Evolutionary conservation across 1,284 basidiomycete species (phyloP).

Genomic region (Trichosporon asahii): DNA sequence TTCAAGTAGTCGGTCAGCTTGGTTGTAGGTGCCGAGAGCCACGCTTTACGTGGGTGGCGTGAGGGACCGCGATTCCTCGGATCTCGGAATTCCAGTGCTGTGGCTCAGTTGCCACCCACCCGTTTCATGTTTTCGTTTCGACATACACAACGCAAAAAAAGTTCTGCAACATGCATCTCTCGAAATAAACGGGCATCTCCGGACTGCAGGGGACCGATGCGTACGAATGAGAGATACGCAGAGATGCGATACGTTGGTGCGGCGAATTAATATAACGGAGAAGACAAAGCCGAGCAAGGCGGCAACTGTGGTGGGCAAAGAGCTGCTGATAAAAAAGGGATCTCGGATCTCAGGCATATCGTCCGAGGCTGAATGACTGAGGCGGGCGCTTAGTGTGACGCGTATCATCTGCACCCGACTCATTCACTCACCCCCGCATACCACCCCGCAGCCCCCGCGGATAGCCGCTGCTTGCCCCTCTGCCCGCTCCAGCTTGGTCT

Average conservation of each 20-base stretch:
- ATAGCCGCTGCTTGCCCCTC: neutral
- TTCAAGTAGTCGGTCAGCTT: neutral
- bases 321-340: neutral
- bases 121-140: neutral
- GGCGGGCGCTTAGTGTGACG: neutral
- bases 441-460: neutral
- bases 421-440: neutral
- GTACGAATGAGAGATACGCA: neutral
- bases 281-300: neutral
- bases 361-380: neutral
- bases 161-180: neutral
- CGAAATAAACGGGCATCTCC: too few relatives aligned
- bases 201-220: too few relatives aligned
- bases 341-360: neutral
- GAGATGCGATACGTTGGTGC: neutral
- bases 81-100: neutral
- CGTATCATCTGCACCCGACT: neutral
- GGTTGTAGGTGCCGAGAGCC: neutral
- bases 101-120: neutral
- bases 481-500: neutral
- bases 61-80: neutral
- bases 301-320: neutral
- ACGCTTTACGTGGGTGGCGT: neutral
- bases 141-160: neutral
- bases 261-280: neutral